phyloP scores from a whole-genome alignment of 2,329 filamentous ascomycete species.

The Aspergillus viridinutans region DNA sequence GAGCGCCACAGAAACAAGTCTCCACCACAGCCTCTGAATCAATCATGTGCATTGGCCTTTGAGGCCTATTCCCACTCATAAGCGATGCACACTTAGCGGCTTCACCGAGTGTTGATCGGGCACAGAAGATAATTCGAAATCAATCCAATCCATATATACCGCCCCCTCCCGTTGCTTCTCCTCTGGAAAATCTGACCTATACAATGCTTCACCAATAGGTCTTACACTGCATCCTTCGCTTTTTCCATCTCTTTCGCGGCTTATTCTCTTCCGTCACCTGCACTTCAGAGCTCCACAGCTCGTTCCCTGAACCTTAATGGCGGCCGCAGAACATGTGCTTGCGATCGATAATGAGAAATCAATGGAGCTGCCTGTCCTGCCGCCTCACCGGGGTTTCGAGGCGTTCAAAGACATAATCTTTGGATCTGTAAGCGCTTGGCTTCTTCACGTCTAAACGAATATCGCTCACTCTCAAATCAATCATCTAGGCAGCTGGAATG shows the following conservation, averaged over 20 bases:
- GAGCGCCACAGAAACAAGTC: slow-evolving; percentile 12
- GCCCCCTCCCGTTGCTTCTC: slow-evolving; percentile 3
- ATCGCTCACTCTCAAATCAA: neutral
- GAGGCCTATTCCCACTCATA: slow-evolving; percentile 14
- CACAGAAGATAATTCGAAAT: slow-evolving; percentile 12
- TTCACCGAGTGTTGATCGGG: slow-evolving; percentile 16
- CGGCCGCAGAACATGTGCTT: slow-evolving; percentile 35
- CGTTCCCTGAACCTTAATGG: slow-evolving; percentile 27
- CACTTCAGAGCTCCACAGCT: slow-evolving; percentile 3
- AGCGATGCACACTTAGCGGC: slow-evolving; percentile 16
- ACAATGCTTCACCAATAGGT: slow-evolving; percentile 28
- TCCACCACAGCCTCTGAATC: slow-evolving; percentile 12
- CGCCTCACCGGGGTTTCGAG: slow-evolving; percentile 53
- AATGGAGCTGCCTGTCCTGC: slow-evolving; percentile 38
- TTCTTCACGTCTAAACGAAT: neutral
- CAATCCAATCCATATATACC: slow-evolving; percentile 3
- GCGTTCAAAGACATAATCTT: slow-evolving; percentile 82
- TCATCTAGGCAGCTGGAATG: slow-evolving; percentile 68
- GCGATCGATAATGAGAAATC: slow-evolving; percentile 36
- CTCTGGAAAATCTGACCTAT: slow-evolving; percentile 4
- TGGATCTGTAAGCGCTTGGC: slow-evolving; percentile 64
- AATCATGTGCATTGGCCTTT: slow-evolving; percentile 14
- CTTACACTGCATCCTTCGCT: neutral
- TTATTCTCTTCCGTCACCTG: slow-evolving; percentile 3
- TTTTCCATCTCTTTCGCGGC: slow-evolving; percentile 1